Conservation (phyloP, 2,329 filamentous ascomycete genomes). For the Pyrenochaeta sp. region DNA sequence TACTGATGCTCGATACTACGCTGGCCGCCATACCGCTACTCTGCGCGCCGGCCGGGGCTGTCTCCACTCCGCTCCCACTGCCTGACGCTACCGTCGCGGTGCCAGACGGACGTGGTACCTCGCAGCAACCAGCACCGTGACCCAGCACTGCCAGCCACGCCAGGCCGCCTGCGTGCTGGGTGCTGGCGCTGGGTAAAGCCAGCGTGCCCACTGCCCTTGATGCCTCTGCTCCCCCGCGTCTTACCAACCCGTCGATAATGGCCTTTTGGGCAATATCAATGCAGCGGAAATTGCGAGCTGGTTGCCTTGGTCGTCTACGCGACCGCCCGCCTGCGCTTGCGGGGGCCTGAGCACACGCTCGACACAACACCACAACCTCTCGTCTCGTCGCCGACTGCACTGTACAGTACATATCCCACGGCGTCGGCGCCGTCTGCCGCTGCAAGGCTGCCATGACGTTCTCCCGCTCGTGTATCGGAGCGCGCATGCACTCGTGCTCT, state of each 20-base stretch:
- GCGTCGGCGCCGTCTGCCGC: constrained; percentile 14
- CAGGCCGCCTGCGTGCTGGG: too few relatives aligned
- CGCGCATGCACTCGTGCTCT: too few relatives aligned
- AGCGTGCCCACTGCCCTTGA: too few relatives aligned
- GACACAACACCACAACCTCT: neutral
- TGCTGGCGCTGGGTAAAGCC: constrained; percentile 17
- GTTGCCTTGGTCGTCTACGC: constrained; percentile 15
- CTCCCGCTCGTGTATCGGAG: constrained; percentile 11
- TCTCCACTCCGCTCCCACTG: constrained; percentile 3
- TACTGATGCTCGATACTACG: constrained; percentile 13
- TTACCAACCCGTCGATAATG: neutral
- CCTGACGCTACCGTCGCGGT: neutral
- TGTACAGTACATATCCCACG: constrained; percentile 5
- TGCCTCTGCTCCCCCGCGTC: constrained; percentile 13
- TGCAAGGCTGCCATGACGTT: constrained; percentile 29
- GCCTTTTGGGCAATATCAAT: constrained; percentile 16
- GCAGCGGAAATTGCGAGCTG: constrained; percentile 22
- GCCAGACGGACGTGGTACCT: neutral
- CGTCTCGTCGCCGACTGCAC: constrained; percentile 5
- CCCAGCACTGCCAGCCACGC: too few relatives aligned
- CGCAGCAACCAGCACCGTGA: neutral
- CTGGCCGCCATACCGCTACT: constrained; percentile 14
- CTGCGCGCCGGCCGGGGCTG: constrained; percentile 1
- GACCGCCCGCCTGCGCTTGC: constrained; percentile 12
- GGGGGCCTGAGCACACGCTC: constrained; percentile 1